Base-by-base conservation (phyloP, 2,329 filamentous ascomycete species). In the Diaporthe helianthi region DNA sequence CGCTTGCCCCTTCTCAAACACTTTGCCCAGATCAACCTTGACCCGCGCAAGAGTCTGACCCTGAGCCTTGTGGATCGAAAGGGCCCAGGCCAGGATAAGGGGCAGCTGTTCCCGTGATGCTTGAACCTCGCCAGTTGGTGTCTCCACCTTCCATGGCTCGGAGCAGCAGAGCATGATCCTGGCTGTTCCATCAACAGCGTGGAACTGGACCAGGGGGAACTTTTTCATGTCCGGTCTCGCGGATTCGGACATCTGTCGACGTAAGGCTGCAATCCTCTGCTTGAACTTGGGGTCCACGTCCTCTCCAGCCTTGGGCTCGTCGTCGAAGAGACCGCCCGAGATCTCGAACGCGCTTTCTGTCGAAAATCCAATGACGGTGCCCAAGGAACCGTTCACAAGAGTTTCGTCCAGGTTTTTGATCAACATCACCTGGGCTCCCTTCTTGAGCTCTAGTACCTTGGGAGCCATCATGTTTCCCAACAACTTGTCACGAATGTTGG, bases 361-460 rank as follows among this genome's bases (percentile, higher is more conserved):
- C 79, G 94, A 94, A 79, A 97, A 97, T 7, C 86, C 89, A 15
- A 91, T 86, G 5, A 99, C 92, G 71, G 92, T 94, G 29, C 96
- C 96, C 12, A 99, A 85, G 0, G 95, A 97, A 5, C 96, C 96
- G 76, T 99, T 99, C 74, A 98, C 96, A 0, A 99, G 86, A 0
- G 89, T 90, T 47, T 97, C 93, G 76, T 99, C 96, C 81, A 98
- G 91, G 75, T 99, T 99, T 80, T 99, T 99, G 84, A 99, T 98
- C n/a, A 99, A 84, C 96, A 99, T 99, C 53, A 99, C 97, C 78
- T 99, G 97, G 0, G 96, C 93, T 12, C 94, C 93, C 72, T 96
- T 91, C 79, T 98, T 98, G 36, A 99, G 82, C 41, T 92, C 89
- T 24, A 99, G 87, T 0, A 81, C 77, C 74, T 91, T 91, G 0